phyloP scores from a whole-genome alignment of 257 asterid species.

The Solanum neorickii region DNA sequence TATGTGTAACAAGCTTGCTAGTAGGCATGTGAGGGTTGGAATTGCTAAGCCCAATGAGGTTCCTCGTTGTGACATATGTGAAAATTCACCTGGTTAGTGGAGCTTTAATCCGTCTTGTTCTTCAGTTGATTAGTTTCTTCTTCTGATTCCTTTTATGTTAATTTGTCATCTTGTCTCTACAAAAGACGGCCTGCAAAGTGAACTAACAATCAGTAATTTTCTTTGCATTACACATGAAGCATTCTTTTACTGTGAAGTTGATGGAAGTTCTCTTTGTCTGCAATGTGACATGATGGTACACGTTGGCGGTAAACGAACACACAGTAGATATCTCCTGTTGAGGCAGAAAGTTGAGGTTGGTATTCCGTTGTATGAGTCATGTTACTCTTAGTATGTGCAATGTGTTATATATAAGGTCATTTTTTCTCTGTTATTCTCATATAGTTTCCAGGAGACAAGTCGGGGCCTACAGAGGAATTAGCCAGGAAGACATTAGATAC shows the following conservation, averaged over 20 bases:
- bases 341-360: conserved; percentile 96
- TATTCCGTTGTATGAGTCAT: conserved; percentile 6
- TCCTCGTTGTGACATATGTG: conserved; percentile 84
- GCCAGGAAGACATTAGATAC: conserved; percentile 29
- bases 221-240: conserved; percentile 22
- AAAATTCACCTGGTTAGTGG: conserved; percentile 69
- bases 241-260: conserved; percentile 90
- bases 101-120: neutral
- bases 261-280: conserved; percentile 90
- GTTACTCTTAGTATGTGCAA: neutral
- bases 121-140: neutral
- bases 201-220: neutral
- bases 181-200: neutral
- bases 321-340: conserved; percentile 73
- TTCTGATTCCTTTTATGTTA: conserved; percentile 13
- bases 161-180: neutral
- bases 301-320: conserved; percentile 94
- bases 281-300: conserved; percentile 91
- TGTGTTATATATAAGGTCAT: neutral
- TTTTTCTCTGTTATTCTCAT: conserved; percentile 8
- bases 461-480: conserved; percentile 28
- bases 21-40: conserved; percentile 83
- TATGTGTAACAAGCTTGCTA: conserved; percentile 96
- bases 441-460: conserved; percentile 80
- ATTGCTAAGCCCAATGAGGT: conserved; percentile 80